phyloP scores from a whole-genome alignment of 441 rosid genomes.

The Euphorbia celastroides region DNA sequence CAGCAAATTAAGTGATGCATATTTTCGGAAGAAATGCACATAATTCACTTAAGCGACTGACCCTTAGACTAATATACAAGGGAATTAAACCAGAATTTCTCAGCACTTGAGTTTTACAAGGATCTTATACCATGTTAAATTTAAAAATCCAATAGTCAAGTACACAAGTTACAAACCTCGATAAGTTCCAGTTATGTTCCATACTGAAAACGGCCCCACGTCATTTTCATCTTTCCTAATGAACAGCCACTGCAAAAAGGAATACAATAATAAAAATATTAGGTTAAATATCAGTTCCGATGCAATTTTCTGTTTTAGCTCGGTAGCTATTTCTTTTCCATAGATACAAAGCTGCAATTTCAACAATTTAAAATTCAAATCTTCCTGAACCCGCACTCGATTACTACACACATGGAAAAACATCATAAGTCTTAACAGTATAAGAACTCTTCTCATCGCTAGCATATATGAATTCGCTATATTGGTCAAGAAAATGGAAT shows the following conservation, averaged over 20 bases:
- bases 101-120: background rate
- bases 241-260: conserved; percentile 70
- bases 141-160: too few species aligned
- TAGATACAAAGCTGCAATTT: background rate
- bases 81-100: background rate
- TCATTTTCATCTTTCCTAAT: conserved; percentile 58
- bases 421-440: background rate
- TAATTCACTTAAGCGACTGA: background rate
- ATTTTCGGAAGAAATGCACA: conserved; percentile 2
- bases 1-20: background rate
- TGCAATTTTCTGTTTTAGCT: background rate
- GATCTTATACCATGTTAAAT: background rate
- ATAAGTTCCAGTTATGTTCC: conserved; percentile 98
- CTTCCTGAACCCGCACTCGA: background rate
- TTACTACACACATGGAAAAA: background rate
- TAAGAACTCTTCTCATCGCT: background rate
- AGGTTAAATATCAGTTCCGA: conserved; percentile 7
- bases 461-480: background rate
- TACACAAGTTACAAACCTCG: conserved; percentile 54
- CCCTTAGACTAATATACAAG: background rate
- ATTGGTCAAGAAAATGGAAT: background rate
- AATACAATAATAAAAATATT: conserved; percentile 20
- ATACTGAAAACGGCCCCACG: conserved; percentile 61
- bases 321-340: background rate
- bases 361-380: background rate